Percentiles rank a stretch among this genome's conserved stretches.
Evolutionary conservation across 345 rosid species (phyloP).

Genomic region (Citrus australasica): DNA sequence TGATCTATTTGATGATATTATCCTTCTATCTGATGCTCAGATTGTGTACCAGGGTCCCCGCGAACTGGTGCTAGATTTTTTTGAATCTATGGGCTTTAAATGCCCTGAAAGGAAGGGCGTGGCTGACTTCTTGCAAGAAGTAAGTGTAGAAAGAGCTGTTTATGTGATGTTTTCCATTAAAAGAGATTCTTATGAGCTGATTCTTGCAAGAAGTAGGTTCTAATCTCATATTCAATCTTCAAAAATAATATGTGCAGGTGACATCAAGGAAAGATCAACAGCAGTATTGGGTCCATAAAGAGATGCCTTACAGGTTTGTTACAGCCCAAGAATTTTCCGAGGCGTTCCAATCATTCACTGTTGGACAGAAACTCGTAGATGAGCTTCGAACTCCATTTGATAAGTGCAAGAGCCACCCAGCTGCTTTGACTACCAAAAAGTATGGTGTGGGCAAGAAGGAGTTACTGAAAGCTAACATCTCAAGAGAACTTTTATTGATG

Average conservation of each 20-base stretch:
- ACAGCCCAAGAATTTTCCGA: slow-evolving; percentile 43
- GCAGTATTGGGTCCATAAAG: slow-evolving; percentile 55
- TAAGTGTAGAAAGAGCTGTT: slow-evolving; percentile 19
- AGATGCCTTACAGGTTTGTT: slow-evolving; percentile 47
- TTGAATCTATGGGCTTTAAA: too few relatives aligned
- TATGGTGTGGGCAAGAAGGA: slow-evolving; percentile 54
- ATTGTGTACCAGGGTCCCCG: too few relatives aligned
- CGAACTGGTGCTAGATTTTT: too few relatives aligned
- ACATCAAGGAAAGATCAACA: slow-evolving; percentile 71
- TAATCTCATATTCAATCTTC: background rate
- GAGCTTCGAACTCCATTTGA: slow-evolving; percentile 51
- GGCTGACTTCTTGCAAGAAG: slow-evolving; percentile 88
- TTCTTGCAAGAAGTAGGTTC: background rate
- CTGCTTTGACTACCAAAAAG: slow-evolving; percentile 45
- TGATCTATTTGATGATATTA: slow-evolving; percentile 66
- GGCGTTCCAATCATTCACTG: slow-evolving; percentile 42
- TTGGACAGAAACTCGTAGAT: slow-evolving; percentile 34
- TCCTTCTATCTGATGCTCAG: too few relatives aligned
- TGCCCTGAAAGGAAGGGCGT: too few relatives aligned
- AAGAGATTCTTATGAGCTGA: background rate
- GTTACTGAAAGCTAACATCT: slow-evolving; percentile 47
- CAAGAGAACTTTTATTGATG: slow-evolving; percentile 58
- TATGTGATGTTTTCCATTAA: background rate
- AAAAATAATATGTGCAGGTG: slow-evolving; percentile 33
- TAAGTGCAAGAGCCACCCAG: slow-evolving; percentile 46